phyloP scores from a whole-genome alignment of 805 yeast genomes.

The Candida rishiriensis region DNA sequence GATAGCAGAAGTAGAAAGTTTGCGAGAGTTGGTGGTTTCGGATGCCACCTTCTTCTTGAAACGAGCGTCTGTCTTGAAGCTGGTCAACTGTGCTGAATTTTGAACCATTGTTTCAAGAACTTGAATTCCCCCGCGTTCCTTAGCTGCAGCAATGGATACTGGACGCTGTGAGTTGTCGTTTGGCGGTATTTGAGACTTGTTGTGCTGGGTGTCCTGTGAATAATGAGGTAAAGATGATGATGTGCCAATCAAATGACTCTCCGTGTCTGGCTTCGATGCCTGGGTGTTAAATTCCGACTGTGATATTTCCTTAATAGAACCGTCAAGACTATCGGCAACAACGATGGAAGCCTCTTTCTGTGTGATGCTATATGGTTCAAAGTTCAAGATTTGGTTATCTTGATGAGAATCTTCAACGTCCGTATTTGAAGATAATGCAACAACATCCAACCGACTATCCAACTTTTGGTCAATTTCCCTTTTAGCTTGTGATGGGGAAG shows the following conservation, averaged over 20 bases:
- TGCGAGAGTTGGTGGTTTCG: neutral
- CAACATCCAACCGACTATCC: no score
- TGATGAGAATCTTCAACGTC: neutral
- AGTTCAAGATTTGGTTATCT: neutral
- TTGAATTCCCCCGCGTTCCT: constrained; percentile 13
- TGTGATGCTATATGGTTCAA: neutral
- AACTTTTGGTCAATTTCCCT: no score
- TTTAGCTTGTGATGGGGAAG: no score
- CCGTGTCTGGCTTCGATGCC: constrained; percentile 8
- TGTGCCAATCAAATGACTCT: constrained; percentile 11
- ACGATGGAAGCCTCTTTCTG: neutral
- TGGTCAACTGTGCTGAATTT: constrained; percentile 8
- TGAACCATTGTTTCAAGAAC: constrained; percentile 18
- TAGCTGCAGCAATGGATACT: neutral
- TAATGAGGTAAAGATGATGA: constrained; percentile 5
- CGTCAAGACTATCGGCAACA: neutral
- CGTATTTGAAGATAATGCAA: neutral
- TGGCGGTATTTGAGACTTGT: no score
- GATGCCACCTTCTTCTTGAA: neutral
- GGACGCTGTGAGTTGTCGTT: no score
- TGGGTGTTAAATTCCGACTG: neutral
- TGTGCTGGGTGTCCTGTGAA: no score
- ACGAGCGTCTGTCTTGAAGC: constrained; percentile 2
- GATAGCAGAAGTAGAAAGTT: neutral
- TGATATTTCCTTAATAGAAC: constrained; percentile 1